phyloP scores from a whole-genome alignment of 2,329 filamentous ascomycete genomes.

The Fusarium incarnatum region DNA sequence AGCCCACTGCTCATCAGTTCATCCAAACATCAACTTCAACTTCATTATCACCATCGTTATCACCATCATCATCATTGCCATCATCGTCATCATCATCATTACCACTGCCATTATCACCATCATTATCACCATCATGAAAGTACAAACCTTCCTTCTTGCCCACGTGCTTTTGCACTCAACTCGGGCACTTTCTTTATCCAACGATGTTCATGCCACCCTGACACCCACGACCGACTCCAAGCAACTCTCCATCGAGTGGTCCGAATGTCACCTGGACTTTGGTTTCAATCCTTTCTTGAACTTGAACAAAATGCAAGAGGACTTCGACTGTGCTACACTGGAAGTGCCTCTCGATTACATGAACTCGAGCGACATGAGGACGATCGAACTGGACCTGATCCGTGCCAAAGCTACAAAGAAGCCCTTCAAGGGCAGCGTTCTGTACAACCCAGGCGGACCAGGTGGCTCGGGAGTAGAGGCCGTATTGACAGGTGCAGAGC shows the following conservation, averaged over 20 bases:
- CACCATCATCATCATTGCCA: not conserved
- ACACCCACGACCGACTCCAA: not conserved
- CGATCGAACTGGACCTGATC: slow-evolving; percentile 49
- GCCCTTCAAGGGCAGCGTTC: slow-evolving; percentile 52
- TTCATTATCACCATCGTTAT: not conserved
- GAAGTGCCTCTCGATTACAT: slow-evolving; percentile 57
- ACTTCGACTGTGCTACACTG: slow-evolving; percentile 51
- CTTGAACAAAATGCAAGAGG: not conserved
- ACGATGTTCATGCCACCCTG: not conserved
- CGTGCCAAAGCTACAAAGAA: slow-evolving; percentile 47
- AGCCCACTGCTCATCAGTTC: fast-evolving
- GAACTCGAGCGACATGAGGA: slow-evolving; percentile 39
- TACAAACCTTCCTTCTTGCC: not conserved
- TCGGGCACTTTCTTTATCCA: slow-evolving; percentile 4
- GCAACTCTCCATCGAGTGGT: slow-evolving; percentile 1
- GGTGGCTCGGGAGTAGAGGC: slow-evolving; percentile 37
- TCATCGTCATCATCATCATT: not conserved
- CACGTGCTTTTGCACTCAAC: not conserved
- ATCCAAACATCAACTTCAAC: not conserved
- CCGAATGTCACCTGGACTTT: slow-evolving; percentile 16
- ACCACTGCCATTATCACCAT: too few species aligned
- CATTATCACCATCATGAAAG: slow-evolving; percentile 3
- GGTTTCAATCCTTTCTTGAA: too few species aligned
- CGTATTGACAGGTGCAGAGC: fast-evolving
- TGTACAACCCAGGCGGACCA: slow-evolving; percentile 56